These are phyloP conservation scores for Tripidium arundinaceum DNA, from an alignment of 202 grass and related monocot genomes.

Conservation along the genomic window DNA sequence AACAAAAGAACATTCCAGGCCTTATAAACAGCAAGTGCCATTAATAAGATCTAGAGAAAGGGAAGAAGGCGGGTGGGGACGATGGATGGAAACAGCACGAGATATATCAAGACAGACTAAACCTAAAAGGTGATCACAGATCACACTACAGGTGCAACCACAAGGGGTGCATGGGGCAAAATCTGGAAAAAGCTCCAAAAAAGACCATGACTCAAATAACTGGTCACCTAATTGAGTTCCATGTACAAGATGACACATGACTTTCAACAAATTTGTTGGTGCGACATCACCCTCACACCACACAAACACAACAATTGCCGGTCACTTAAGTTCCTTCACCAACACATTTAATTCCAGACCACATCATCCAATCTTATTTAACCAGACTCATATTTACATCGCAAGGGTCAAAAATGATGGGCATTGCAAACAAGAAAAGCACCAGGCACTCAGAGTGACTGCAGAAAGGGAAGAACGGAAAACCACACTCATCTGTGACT, in stretches of 20 bases:
- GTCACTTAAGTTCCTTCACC: too few species aligned
- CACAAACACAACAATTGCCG: too few species aligned
- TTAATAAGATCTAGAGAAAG: background rate
- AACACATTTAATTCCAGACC: too few species aligned
- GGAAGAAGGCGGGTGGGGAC: background rate
- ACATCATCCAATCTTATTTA: too few species aligned
- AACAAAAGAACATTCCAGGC: background rate
- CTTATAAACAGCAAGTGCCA: background rate
- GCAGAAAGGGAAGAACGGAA: too few species aligned
- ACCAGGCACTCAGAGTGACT: too few species aligned
- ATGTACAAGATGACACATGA: constrained; percentile 26
- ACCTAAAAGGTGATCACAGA: constrained; percentile 19
- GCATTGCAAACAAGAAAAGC: too few species aligned
- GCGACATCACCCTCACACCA: too few species aligned
- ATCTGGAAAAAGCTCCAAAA: constrained; percentile 22
- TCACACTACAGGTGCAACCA: background rate
- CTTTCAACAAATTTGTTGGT: too few species aligned
- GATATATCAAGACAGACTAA: constrained; percentile 3
- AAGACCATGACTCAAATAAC: constrained; percentile 30
- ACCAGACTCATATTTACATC: too few species aligned
- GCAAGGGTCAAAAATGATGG: too few species aligned
- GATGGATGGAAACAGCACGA: background rate
- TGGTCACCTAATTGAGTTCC: constrained; percentile 35
- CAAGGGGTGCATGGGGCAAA: constrained; percentile 1
- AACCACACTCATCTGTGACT: too few species aligned